Conservation (phyloP, 2,329 filamentous ascomycete species). For the Fusarium multiceps region DNA sequence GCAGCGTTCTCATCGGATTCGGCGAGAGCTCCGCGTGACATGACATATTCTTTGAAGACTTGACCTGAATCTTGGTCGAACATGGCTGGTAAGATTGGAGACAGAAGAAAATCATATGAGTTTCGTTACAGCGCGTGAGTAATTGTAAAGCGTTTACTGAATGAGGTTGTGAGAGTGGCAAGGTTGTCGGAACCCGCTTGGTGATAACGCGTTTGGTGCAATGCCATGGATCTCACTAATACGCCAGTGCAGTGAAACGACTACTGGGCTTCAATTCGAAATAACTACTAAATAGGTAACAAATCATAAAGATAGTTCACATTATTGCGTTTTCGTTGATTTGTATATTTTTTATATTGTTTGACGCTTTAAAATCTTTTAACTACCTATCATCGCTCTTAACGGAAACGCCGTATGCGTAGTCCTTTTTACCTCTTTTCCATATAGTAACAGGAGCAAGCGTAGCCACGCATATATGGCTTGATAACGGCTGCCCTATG, state of each 20-base stretch:
- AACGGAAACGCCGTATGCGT: constrained; percentile 20
- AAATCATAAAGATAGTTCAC: neutral
- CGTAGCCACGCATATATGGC: constrained; percentile 32
- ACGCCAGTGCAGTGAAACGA: neutral
- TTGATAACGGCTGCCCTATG: constrained; percentile 28
- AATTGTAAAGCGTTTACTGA: neutral
- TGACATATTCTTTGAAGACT: constrained; percentile 53
- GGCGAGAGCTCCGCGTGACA: constrained; percentile 45
- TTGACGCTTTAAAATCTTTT: constrained; percentile 18
- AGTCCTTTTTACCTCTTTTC: neutral
- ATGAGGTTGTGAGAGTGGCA: constrained; percentile 13
- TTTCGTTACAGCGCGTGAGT: neutral
- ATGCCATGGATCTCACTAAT: constrained; percentile 7
- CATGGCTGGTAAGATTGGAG: constrained; percentile 40
- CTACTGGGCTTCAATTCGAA: neutral
- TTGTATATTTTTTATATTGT: constrained; percentile 12
- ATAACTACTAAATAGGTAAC: neutral
- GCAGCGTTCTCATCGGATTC: constrained; percentile 36
- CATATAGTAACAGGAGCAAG: constrained; percentile 31
- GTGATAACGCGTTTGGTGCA: constrained; percentile 15
- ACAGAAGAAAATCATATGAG: neutral
- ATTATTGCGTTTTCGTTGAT: neutral
- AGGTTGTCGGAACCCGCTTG: constrained; percentile 7
- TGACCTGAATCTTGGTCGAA: constrained; percentile 52
- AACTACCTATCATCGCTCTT: neutral